Conservation (phyloP, 441 rosid species). For the Corymbia calophylla region DNA sequence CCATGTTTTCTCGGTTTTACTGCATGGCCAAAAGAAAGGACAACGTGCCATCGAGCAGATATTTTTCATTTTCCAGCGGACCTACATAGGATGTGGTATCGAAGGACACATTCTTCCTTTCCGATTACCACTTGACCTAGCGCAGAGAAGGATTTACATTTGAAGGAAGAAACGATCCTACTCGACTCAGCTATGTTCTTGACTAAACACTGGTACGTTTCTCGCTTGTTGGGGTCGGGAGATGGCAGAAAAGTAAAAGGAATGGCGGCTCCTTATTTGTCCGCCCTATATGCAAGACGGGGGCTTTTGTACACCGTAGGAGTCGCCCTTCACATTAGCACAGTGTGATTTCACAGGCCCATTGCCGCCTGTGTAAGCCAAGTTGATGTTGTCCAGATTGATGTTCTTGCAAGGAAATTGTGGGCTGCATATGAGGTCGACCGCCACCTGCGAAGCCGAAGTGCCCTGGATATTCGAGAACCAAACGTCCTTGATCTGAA, state of each 20-base stretch:
- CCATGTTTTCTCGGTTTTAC: background rate
- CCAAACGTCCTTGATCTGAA: slow-evolving; percentile 40
- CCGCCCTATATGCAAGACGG: slow-evolving; percentile 8
- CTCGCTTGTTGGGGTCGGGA: background rate
- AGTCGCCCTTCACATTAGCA: background rate
- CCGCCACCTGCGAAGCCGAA: slow-evolving; percentile 28
- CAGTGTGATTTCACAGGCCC: background rate
- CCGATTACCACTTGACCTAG: background rate
- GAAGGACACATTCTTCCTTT: no score
- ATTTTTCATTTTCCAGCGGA: background rate
- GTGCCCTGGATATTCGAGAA: slow-evolving; percentile 53
- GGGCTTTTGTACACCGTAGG: slow-evolving; percentile 16
- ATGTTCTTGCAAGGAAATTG: slow-evolving; percentile 28
- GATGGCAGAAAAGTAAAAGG: background rate
- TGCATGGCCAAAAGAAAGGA: background rate
- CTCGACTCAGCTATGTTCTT: background rate
- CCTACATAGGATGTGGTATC: no score
- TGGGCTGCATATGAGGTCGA: slow-evolving; percentile 34
- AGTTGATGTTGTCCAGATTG: background rate
- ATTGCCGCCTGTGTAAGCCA: background rate
- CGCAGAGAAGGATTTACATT: background rate
- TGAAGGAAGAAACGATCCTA: background rate
- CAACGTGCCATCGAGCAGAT: background rate
- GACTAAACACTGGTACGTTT: background rate
- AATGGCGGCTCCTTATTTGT: background rate